These are phyloP conservation scores for Trichosporon sp. DNA, from an alignment of 1,284 basidiomycete genomes.

Conservation along the genomic window DNA sequence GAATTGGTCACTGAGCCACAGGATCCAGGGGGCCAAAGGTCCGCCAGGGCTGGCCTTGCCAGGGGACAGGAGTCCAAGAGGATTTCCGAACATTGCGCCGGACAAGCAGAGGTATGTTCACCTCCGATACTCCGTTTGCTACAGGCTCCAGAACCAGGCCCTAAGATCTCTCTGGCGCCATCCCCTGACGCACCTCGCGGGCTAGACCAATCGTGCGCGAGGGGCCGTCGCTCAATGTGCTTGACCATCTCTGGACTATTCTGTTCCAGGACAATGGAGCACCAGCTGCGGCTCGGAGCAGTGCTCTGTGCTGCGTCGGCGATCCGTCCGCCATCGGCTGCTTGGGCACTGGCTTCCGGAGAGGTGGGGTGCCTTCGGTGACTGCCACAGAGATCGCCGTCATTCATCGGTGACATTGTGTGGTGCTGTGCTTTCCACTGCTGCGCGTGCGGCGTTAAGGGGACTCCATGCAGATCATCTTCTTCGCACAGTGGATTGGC, in stretches of 20 bases:
- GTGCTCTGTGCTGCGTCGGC: background rate
- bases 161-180: constrained; percentile 15
- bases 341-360: background rate
- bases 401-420: background rate
- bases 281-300: background rate
- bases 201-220: constrained; percentile 2
- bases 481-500: background rate
- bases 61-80: background rate
- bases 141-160: background rate
- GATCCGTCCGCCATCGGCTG: background rate
- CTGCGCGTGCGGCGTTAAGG: constrained; percentile 7
- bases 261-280: constrained; percentile 13
- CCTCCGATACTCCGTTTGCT: background rate
- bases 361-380: background rate
- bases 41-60: background rate
- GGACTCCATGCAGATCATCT: background rate
- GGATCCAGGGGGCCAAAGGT: background rate
- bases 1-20: constrained; percentile 8
- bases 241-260: background rate
- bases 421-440: background rate
- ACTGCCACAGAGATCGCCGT: constrained; percentile 11
- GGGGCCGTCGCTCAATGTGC: background rate
- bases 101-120: background rate
- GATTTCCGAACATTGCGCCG: constrained; percentile 13
- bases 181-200: background rate